Evolutionary conservation across 177 flowering plant genomes (phyloP).

Genomic region (Vitis hybrid): DNA sequence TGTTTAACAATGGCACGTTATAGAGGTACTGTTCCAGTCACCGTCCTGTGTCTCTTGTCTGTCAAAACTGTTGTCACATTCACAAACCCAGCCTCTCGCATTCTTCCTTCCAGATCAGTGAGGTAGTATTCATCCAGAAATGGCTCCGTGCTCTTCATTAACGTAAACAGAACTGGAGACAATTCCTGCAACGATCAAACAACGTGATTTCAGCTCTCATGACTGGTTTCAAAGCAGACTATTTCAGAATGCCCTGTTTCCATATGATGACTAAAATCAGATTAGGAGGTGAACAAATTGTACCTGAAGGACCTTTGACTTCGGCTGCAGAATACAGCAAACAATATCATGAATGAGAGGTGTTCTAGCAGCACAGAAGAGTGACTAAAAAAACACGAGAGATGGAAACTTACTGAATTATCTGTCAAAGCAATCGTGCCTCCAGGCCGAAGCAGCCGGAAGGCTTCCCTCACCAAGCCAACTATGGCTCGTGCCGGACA

Average conservation of each 20-base stretch:
- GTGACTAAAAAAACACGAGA: background rate
- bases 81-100: constrained; percentile 55
- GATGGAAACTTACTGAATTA: constrained; percentile 41
- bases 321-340: constrained; percentile 52
- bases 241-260: too few relatives aligned
- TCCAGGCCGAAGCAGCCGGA: constrained; percentile 70
- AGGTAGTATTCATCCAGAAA: constrained; percentile 75
- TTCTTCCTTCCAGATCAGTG: constrained; percentile 54
- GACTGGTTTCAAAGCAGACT: too few relatives aligned
- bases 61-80: constrained; percentile 46
- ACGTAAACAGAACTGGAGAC: constrained; percentile 71
- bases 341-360: background rate
- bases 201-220: background rate
- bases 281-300: background rate
- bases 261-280: background rate
- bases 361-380: background rate
- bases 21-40: constrained; percentile 63
- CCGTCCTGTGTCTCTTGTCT: constrained; percentile 71
- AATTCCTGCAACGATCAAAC: constrained; percentile 39
- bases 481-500: constrained; percentile 63
- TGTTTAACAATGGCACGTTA: constrained; percentile 4
- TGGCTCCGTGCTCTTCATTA: constrained; percentile 83
- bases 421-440: constrained; percentile 68
- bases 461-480: constrained; percentile 55
- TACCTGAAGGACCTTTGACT: constrained; percentile 79